phyloP scores from a whole-genome alignment of 345 rosid species.

The Sisymbrium irio region DNA sequence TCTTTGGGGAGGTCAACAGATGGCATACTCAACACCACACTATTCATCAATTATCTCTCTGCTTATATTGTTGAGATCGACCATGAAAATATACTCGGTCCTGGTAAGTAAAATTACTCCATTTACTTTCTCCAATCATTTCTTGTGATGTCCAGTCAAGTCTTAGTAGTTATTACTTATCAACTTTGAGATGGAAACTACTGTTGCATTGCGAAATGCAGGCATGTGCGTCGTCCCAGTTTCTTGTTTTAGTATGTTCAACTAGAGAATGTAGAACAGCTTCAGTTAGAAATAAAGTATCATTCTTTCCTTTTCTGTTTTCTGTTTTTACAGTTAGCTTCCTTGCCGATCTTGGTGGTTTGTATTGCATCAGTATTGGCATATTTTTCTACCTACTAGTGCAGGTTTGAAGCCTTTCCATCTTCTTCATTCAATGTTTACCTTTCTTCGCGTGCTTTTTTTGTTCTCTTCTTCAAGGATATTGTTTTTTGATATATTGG shows the following conservation, averaged over 20 bases:
- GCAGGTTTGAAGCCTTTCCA: slow-evolving; percentile 53
- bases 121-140: not conserved
- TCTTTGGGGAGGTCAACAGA: slow-evolving; percentile 60
- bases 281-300: not conserved
- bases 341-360: slow-evolving; percentile 98
- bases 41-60: slow-evolving; percentile 77
- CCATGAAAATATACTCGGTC: slow-evolving; percentile 66
- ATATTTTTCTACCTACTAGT: slow-evolving; percentile 86
- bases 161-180: not conserved
- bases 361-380: slow-evolving; percentile 89
- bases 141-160: not conserved
- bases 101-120: slow-evolving; percentile 55
- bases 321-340: slow-evolving; percentile 73
- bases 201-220: not conserved
- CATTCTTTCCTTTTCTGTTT: not conserved
- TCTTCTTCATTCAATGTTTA: slow-evolving; percentile 9
- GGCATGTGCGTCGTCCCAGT: not conserved
- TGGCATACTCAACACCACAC: slow-evolving; percentile 78
- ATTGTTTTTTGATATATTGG: not conserved
- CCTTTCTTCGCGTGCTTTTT: not conserved
- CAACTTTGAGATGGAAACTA: slow-evolving; percentile 7
- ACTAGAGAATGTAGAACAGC: slow-evolving; percentile 5
- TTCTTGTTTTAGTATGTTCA: slow-evolving; percentile 17
- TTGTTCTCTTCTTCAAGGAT: not conserved
- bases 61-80: slow-evolving; percentile 78